These are phyloP conservation scores for Syzygium jambos DNA, from an alignment of 345 rosid species.

Conservation along the genomic window DNA sequence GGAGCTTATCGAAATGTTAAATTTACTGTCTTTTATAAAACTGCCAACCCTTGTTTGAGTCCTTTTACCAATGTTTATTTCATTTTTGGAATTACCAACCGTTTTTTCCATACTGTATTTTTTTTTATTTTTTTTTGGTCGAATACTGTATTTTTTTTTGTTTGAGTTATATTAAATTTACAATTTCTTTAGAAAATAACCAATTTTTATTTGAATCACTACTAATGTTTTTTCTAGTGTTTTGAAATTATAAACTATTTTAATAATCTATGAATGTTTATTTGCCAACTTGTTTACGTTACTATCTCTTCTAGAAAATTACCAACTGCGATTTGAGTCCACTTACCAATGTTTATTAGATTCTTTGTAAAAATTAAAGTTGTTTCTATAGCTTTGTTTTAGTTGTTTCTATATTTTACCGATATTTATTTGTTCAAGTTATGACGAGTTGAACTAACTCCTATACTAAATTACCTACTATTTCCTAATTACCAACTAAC, in stretches of 20 bases:
- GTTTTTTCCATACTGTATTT: no score
- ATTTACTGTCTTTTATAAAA: no score
- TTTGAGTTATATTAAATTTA: background rate
- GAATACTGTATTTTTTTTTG: no score
- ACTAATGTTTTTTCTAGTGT: background rate
- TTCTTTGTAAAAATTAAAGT: fast-evolving
- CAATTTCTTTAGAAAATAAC: no score
- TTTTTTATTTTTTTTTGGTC: no score
- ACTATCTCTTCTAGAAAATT: background rate
- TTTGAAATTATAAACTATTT: no score
- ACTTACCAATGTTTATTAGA: background rate
- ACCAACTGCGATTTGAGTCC: background rate
- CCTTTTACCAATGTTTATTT: no score
- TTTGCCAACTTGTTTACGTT: background rate
- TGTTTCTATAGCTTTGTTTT: background rate
- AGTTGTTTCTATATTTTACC: background rate
- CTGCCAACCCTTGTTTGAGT: background rate
- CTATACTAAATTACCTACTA: background rate
- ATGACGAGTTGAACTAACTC: background rate
- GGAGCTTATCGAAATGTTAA: background rate
- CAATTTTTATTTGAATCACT: no score
- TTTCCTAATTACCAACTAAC: background rate
- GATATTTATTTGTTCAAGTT: background rate
- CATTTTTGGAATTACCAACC: background rate
- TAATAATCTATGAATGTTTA: background rate